A percentile compares a stretch with the other conserved stretches of the same genome.
Conservation (phyloP, 495 filamentous ascomycete species). For the Letharia lupina region DNA sequence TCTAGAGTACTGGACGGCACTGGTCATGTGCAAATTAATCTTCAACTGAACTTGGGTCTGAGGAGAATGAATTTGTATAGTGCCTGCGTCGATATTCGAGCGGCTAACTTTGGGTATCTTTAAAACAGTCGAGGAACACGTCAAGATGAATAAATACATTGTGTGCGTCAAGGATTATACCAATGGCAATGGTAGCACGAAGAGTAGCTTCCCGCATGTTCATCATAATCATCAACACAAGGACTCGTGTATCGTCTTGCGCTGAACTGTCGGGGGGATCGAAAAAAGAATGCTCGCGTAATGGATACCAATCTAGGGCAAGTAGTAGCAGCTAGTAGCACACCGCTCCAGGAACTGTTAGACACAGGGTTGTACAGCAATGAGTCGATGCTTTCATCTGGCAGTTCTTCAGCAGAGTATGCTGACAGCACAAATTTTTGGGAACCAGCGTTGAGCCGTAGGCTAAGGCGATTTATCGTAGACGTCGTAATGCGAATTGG, state of each 20-base stretch:
- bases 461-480: conserved; percentile 12
- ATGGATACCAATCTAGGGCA: conserved; percentile 6
- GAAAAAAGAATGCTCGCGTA: not conserved
- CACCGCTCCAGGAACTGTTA: not conserved
- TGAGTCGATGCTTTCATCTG: not conserved
- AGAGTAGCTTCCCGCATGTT: conserved; percentile 10
- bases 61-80: not conserved
- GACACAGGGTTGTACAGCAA: not conserved
- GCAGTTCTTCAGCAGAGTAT: not conserved
- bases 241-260: conserved; percentile 22
- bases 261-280: conserved; percentile 8
- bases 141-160: not conserved
- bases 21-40: not conserved
- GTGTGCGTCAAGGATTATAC: not conserved
- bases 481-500: conserved; percentile 11
- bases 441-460: conserved; percentile 1
- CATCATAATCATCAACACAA: conserved; percentile 6
- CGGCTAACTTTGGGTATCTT: conserved; percentile 2
- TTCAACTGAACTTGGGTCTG: not conserved
- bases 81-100: conserved; percentile 1
- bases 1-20: not conserved
- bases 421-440: not conserved
- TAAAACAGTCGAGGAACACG: not conserved
- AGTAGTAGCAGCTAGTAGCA: conserved; percentile 6
- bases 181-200: not conserved